phyloP scores from a whole-genome alignment of 257 asterid genomes.

The Paulownia fortunei region DNA sequence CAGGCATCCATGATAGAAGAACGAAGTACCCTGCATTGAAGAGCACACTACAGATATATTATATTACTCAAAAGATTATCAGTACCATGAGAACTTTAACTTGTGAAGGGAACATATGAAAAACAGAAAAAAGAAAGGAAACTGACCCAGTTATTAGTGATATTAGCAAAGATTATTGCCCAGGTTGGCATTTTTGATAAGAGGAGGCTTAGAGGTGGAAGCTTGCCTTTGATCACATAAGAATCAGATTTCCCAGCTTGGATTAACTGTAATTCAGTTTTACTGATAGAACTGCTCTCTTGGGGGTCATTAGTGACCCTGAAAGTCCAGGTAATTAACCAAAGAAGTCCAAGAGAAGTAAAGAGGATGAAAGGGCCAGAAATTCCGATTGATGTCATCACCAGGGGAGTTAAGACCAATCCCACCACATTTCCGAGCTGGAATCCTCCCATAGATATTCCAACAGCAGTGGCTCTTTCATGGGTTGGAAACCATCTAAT shows the following conservation, averaged over 20 bases:
- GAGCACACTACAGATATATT: not conserved
- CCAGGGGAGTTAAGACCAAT: conserved; percentile 72
- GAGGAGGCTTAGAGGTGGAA: conserved; percentile 69
- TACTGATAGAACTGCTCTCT: conserved; percentile 60
- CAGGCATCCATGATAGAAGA: conserved; percentile 99
- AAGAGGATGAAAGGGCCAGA: conserved; percentile 88
- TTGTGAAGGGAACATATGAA: not conserved
- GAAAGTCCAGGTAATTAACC: conserved; percentile 70
- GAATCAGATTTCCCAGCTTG: conserved; percentile 85
- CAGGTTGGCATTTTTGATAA: conserved; percentile 84
- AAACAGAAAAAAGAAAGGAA: not conserved
- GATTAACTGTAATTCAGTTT: conserved; percentile 69
- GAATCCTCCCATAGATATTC: conserved; percentile 96
- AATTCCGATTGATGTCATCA: conserved; percentile 74
- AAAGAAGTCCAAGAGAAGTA: conserved; percentile 81
- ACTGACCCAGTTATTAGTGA: conserved; percentile 86
- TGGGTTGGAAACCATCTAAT: conserved; percentile 88
- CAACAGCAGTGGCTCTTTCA: conserved; percentile 94
- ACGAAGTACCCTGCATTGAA: conserved; percentile 88
- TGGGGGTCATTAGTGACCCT: conserved; percentile 76
- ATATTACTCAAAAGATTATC: not conserved
- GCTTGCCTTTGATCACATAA: conserved; percentile 49
- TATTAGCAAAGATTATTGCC: conserved; percentile 91
- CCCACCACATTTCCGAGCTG: conserved; percentile 96
- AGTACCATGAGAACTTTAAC: not conserved